Evolutionary conservation across 306 rosid species (phyloP).

Genomic region (Pterocarpus macrocarpus): DNA sequence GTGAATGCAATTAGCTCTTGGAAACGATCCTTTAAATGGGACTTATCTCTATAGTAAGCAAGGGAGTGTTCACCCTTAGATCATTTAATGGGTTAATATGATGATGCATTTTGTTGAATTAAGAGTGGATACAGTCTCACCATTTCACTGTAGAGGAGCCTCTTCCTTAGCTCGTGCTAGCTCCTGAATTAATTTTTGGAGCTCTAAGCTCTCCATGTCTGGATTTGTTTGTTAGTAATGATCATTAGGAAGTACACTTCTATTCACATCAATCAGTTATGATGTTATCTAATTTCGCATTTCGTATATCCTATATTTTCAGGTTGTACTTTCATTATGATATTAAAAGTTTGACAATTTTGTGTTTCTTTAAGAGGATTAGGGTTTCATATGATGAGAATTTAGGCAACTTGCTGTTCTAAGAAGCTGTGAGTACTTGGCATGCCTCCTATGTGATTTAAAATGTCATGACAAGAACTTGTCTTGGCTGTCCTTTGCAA

Average conservation of each 20-base stretch:
- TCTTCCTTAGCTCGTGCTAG: not conserved
- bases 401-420: constrained; percentile 18
- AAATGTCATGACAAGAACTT: constrained; percentile 1
- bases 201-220: not conserved
- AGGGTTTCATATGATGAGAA: constrained; percentile 9
- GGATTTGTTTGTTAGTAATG: not conserved
- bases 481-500: constrained; percentile 1
- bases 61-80: constrained; percentile 1
- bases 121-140: not conserved
- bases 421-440: not conserved
- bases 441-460: constrained; percentile 7
- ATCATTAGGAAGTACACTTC: not conserved
- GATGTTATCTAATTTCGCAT: not conserved
- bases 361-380: constrained; percentile 24
- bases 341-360: not conserved
- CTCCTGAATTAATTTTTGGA: constrained; percentile 15
- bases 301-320: constrained; percentile 3
- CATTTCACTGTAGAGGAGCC: not conserved
- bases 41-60: not conserved
- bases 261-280: not conserved
- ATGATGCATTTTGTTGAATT: not conserved
- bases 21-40: not conserved
- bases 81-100: not conserved
- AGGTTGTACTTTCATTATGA: constrained; percentile 1
- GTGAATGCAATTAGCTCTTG: constrained; percentile 34